Evolutionary conservation across 75 land plant species (phyloP).

Genomic region (Pinus taeda): DNA sequence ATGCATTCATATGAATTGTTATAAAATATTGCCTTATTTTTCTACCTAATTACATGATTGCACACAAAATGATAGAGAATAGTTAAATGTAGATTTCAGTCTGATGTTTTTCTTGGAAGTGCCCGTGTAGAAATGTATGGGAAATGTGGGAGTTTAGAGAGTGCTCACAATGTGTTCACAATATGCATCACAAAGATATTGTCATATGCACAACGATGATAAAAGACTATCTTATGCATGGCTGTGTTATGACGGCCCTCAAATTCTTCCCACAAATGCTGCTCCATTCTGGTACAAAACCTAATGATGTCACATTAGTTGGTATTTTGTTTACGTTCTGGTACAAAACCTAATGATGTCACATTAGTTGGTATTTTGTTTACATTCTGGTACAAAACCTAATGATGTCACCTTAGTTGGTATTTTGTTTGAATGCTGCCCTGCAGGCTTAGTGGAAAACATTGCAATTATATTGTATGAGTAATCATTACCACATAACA

Average conservation of each 20-base stretch:
- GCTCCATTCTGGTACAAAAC: slow-evolving; percentile 27
- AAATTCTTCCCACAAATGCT: slow-evolving; percentile 58
- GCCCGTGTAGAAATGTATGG: slow-evolving; percentile 19
- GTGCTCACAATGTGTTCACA: slow-evolving; percentile 14
- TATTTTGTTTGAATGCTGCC: slow-evolving; percentile 27
- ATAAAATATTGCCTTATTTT: no score
- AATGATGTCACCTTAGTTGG: no score
- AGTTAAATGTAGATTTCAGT: slow-evolving; percentile 3
- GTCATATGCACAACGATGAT: slow-evolving; percentile 82
- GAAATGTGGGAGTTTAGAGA: slow-evolving; percentile 18
- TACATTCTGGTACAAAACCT: slow-evolving; percentile 8
- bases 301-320: slow-evolving; percentile 76
- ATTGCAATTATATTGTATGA: slow-evolving; percentile 19
- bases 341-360: slow-evolving; percentile 66
- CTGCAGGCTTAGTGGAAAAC: slow-evolving; percentile 54
- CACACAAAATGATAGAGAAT: background rate
- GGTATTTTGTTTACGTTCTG: slow-evolving; percentile 58
- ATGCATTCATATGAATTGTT: no score
- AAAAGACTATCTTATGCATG: slow-evolving; percentile 66
- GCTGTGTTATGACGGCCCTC: slow-evolving; percentile 58
- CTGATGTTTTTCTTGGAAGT: slow-evolving; percentile 11
- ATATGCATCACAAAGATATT: slow-evolving; percentile 7
- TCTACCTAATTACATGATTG: no score
- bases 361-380: slow-evolving; percentile 71
- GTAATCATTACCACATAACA: no score